Base-by-base conservation (phyloP, 1,284 basidiomycete species). In the Golubevia pallescens region DNA sequence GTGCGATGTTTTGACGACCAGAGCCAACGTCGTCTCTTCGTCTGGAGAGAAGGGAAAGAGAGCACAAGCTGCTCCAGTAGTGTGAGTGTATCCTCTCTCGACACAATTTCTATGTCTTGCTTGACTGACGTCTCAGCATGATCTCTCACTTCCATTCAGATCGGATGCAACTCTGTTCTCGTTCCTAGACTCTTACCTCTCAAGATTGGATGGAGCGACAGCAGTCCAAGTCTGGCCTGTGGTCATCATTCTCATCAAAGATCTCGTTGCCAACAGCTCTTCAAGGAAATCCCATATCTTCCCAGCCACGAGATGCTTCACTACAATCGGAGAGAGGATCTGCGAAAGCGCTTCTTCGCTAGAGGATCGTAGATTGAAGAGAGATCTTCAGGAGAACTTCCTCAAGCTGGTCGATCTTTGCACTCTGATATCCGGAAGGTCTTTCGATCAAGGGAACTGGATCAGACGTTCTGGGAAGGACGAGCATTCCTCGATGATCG, bases 341-440 rank as follows among this genome's bases (percentile, higher is more conserved):
- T 90, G 92, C 1, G 92, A 93, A 77, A 76, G 75, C 1, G 95
- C 94, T 0, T 91, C 92, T 2, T 93, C 93, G 0, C 89, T 96
- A 82, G 96, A 98, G 68, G 96, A 99, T 85, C 89, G 91, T 19
- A 89, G 93, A 20, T 87, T 95, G 63, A 90, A 93, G n/a, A 92
- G 94, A 77, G 96, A 99, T 68, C 87, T 98, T 16, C 94, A 96
- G 89, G 96, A 99, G 67, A 91, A 90, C 0, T 95, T 93, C 77
- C 89, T 90, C 53, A 95, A 93, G 85, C 88, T 98, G 0, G 88
- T 95, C 7, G 97, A 99, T 75, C 88, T 91, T 1, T 92, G 91
- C 60, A 89, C 95, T 4, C 86, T 89, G 1, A 89, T 93, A 66
- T 90, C 93, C 2, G 91, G 92, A 1, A 89, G 91, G 21, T 90